Evolutionary conservation across 2,329 filamentous ascomycete species (phyloP).

Genomic region (Aspergillus niger): DNA sequence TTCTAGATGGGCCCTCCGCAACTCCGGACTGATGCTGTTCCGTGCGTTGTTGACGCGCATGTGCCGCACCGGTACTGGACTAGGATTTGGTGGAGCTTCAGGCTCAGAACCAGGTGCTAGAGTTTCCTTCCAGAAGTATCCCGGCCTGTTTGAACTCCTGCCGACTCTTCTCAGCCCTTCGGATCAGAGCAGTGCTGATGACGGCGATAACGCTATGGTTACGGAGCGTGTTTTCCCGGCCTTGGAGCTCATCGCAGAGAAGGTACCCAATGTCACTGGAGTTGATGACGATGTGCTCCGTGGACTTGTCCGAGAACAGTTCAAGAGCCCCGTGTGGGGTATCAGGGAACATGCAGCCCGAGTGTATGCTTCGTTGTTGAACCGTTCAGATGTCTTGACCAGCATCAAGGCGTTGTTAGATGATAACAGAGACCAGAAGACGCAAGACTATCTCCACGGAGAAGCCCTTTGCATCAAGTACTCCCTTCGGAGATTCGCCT

Average conservation of each 20-base stretch:
- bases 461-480: slow-evolving; percentile 42
- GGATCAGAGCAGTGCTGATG: slow-evolving; percentile 17
- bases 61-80: slow-evolving; percentile 45
- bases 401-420: slow-evolving; percentile 31
- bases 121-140: slow-evolving; percentile 45
- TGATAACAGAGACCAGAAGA: slow-evolving; percentile 15
- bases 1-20: slow-evolving; percentile 83
- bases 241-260: slow-evolving; percentile 49
- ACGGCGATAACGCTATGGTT: slow-evolving; percentile 35
- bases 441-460: slow-evolving; percentile 46
- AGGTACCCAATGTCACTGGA: slow-evolving; percentile 39
- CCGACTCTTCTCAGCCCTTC: slow-evolving; percentile 37
- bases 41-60: slow-evolving; percentile 76
- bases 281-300: slow-evolving; percentile 36
- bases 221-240: slow-evolving; percentile 50
- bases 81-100: slow-evolving; percentile 52
- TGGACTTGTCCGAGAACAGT: slow-evolving; percentile 37
- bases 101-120: slow-evolving; percentile 46
- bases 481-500: slow-evolving; percentile 39
- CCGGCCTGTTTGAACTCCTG: slow-evolving; percentile 40
- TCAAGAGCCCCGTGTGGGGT: slow-evolving; percentile 49
- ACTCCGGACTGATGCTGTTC: slow-evolving; percentile 87
- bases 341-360: slow-evolving; percentile 51
- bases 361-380: slow-evolving; percentile 44
- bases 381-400: slow-evolving; percentile 33